These are phyloP conservation scores for Veloporphyrellus conicus DNA, from an alignment of 1,284 basidiomycete species.

Conservation along the genomic window DNA sequence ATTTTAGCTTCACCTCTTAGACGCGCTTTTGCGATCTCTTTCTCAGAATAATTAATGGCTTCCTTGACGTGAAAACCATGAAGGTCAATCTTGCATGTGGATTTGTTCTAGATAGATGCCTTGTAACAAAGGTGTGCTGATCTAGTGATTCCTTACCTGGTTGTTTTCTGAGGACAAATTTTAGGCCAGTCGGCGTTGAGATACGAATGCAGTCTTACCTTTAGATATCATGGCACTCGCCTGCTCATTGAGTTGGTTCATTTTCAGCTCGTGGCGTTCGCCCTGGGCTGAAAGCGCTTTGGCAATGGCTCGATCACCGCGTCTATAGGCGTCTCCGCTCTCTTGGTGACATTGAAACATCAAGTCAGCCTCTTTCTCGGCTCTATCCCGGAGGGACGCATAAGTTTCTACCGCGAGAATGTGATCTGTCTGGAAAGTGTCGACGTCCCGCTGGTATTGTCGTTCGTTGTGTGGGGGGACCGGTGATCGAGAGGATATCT, in stretches of 20 bases:
- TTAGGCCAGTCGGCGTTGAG: background rate
- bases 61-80: slow-evolving; percentile 92
- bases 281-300: slow-evolving; percentile 82
- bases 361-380: slow-evolving; percentile 65
- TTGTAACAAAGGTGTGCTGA: slow-evolving; percentile 1
- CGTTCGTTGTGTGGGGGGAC: background rate
- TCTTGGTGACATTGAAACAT: slow-evolving; percentile 66
- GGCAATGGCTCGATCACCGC: slow-evolving; percentile 73
- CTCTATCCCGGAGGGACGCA: slow-evolving; percentile 60
- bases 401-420: slow-evolving; percentile 44
- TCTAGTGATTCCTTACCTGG: slow-evolving; percentile 9
- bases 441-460: background rate
- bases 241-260: slow-evolving; percentile 76
- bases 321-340: slow-evolving; percentile 61
- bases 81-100: slow-evolving; percentile 74
- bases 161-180: slow-evolving; percentile 23
- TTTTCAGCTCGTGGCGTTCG: slow-evolving; percentile 72
- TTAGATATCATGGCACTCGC: slow-evolving; percentile 86
- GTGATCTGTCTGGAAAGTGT: background rate
- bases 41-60: slow-evolving; percentile 67
- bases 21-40: slow-evolving; percentile 65
- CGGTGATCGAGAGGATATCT: background rate
- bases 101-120: slow-evolving; percentile 46
- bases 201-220: slow-evolving; percentile 40
- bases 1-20: slow-evolving; percentile 60